Evolutionary conservation across 345 rosid species (phyloP), one percentile per base, ranked within the genome.

Genomic region (Populus davidiana): DNA sequence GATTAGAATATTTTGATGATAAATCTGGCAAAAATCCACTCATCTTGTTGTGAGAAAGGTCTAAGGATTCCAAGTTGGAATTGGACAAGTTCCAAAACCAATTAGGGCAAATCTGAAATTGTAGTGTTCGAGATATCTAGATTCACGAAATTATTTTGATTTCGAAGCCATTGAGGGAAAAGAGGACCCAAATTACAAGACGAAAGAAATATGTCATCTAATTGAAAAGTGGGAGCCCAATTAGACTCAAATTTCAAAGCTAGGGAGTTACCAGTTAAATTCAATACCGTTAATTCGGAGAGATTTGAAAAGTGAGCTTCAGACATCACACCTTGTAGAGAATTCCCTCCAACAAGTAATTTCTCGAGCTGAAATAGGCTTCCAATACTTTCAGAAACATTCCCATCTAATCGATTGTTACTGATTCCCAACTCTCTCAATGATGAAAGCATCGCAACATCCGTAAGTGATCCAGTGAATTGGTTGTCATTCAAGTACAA

Each of bases 161-260:
- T 56, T 59, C 23, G 38, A 20, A 77, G 68, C 79, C 79, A 77
- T 3, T 2, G 16, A 13, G 79, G 79, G 31, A 77, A 77, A 5
- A 3, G 1, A 1, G 69, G 79, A 8, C 79, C 69, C 17, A 77
- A 44, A 1, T 47, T 27, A 36, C 79, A 77, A 14, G 61, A 38
- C 4, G 56, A 20, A 20, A 77, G 20, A 5, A 8, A 8, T 44
- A 77, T 13, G 2, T 2, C 10, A 8, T 38, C 18, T 16, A 77
- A 18, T 16, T 35, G 38, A 41, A 56, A 54, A 3, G 69, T 2
- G 1, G 79, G 79, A 41, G 36, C 20, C 79, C 79, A 77, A 1
- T 59, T 43, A 21, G 41, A 20, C 9, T 25, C 17, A 10, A 61
- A 23, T 7, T 52, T 69, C 20, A 77, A 17, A 20, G 38, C 16